Base-by-base conservation (phyloP, 2,329 filamentous ascomycete species). In the Penicillium sp. region DNA sequence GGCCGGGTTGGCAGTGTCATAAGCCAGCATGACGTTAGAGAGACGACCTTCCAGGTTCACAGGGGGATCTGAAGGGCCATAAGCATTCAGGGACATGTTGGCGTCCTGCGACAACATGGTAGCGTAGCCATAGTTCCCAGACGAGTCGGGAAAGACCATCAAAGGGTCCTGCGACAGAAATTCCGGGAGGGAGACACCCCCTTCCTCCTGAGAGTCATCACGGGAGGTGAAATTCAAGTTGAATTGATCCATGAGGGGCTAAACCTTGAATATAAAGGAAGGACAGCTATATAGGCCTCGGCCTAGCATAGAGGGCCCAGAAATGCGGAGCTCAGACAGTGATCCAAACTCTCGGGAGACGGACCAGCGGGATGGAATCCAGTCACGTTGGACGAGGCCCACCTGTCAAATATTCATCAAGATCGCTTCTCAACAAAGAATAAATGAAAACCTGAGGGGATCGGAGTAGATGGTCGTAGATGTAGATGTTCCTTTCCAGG, bases 11-110 rank as follows among this genome's bases (percentile, higher is more conserved):
- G 58, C 46, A 47, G 60, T 44, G 47, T 70, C 66, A 50, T 70
- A 71, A 5, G 60, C 45, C 42, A 68, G 54, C 57, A 71, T 66
- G 2, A 61, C 53, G 51, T 65, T 66, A n/a, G 64, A 55, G 27
- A 64, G 50, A 20, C 57, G 68, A n/a, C 57, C 59, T 29, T 62
- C 65, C 25, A 64, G 25, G 1, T 61, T 52, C 14, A 25, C 48
- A 26, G 55, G 58, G 15, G 49, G 18, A 41, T 31, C 47, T 15
- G 48, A 29, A 18, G 55, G 62, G 15, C 58, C 55, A 29, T 62
- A 62, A 22, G 43, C 45, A 40, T 64, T 61, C 41, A 63, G 23
- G 18, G 61, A 44, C 8, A 63, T 31, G 23, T 62, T 58, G 15
- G 53, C 37, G 12, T 63, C 53, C 18, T 64, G 60, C 8, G 62